A percentile compares a stretch with the other conserved stretches of the same genome.
Conservation (phyloP, 1,284 basidiomycete species). For the Cryptococcus sp. region DNA sequence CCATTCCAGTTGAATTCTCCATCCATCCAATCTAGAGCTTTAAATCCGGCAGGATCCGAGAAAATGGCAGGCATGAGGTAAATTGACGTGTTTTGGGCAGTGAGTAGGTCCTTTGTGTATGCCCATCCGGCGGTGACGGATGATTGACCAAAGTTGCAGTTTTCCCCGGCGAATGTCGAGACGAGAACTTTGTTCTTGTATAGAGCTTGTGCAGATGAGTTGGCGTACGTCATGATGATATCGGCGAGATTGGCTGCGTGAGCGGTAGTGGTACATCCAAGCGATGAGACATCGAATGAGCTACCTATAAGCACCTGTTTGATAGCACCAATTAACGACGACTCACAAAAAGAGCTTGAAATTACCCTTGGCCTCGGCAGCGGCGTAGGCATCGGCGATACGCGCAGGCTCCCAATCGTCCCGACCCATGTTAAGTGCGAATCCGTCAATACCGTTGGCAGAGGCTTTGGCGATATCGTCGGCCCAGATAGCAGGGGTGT, state of each 20-base stretch:
- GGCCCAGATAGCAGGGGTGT: conserved; percentile 38
- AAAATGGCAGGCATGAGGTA: conserved; percentile 48
- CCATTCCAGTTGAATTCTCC: conserved; percentile 51
- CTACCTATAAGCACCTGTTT: conserved; percentile 5
- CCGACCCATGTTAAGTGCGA: conserved; percentile 61
- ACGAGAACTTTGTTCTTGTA: conserved; percentile 57
- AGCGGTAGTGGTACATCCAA: conserved; percentile 55
- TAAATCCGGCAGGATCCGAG: conserved; percentile 29
- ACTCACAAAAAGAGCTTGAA: conserved; percentile 77
- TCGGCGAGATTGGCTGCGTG: conserved; percentile 57
- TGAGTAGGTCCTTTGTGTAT: conserved; percentile 20
- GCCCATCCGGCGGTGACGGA: conserved; percentile 31
- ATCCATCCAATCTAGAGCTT: conserved; percentile 36
- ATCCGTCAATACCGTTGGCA: conserved; percentile 55
- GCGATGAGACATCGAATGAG: conserved; percentile 38
- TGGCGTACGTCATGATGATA: conserved; percentile 58
- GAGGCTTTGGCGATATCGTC: conserved; percentile 44
- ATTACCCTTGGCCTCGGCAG: conserved; percentile 38
- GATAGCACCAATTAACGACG: conserved; percentile 56
- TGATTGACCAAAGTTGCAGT: conserved; percentile 63
- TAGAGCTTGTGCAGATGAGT: conserved; percentile 63
- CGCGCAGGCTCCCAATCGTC: conserved; percentile 64
- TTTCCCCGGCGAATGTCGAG: conserved; percentile 71
- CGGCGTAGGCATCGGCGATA: conserved; percentile 60
- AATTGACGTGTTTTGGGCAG: conserved; percentile 15